phyloP scores from a whole-genome alignment of 2,329 filamentous ascomycete species.

The Colletotrichum noveboracense region DNA sequence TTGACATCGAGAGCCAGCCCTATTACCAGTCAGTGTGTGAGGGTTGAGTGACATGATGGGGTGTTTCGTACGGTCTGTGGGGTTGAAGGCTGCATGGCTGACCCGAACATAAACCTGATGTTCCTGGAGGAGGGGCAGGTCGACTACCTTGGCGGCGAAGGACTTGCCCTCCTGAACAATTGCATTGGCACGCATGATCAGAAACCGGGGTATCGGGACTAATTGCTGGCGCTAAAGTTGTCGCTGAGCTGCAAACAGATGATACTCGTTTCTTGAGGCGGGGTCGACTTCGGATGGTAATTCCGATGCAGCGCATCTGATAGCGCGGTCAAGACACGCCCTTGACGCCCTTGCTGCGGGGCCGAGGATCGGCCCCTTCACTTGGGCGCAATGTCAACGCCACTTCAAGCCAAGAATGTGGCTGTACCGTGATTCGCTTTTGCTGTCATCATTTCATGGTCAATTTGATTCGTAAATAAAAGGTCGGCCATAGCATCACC shows the following conservation, averaged over 20 bases:
- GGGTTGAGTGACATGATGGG: fast-evolving
- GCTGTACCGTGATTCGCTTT: background rate
- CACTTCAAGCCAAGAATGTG: background rate
- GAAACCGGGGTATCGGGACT: fast-evolving
- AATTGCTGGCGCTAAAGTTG: background rate
- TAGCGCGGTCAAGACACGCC: background rate
- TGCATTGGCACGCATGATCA: background rate
- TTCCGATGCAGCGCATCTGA: background rate
- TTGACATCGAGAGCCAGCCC: background rate
- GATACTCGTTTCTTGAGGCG: background rate
- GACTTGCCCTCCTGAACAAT: background rate
- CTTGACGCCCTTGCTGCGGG: background rate
- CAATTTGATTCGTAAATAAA: background rate
- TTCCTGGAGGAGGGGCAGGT: background rate
- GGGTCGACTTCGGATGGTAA: background rate
- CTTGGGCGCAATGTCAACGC: background rate
- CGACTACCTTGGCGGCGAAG: background rate
- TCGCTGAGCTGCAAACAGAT: background rate
- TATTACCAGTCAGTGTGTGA: background rate
- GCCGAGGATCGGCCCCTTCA: background rate
- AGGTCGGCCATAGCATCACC: background rate
- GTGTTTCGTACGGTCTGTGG: background rate
- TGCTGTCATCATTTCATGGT: background rate
- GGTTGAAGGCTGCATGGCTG: background rate
- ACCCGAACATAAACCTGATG: background rate